Conservation (phyloP, 2,329 filamentous ascomycete species). For the Zasmidium citrigriseum region DNA sequence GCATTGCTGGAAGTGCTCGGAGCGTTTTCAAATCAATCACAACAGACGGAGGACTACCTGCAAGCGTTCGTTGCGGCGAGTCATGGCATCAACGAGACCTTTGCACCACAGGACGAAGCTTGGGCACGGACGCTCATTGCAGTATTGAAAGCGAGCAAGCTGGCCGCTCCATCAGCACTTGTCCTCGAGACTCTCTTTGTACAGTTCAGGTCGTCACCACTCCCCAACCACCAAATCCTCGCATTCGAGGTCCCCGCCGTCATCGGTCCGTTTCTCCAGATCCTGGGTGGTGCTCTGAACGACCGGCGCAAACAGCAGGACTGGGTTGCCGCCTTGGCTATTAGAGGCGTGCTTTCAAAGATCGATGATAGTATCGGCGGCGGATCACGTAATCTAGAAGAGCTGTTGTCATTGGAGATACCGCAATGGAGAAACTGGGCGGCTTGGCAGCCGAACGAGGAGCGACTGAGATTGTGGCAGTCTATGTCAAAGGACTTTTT, state of each 20-base stretch:
- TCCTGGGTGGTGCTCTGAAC: not conserved
- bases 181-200: not conserved
- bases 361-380: not conserved
- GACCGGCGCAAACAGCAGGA: not conserved
- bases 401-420: not conserved
- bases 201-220: not conserved
- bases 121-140: not conserved
- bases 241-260: not conserved
- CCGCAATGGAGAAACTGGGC: conserved; percentile 2
- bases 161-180: not conserved
- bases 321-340: not conserved
- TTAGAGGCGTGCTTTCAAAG: not conserved
- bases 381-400: not conserved
- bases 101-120: not conserved
- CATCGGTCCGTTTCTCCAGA: not conserved
- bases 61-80: conserved; percentile 5
- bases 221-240: not conserved
- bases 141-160: not conserved
- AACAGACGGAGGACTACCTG: not conserved
- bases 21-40: not conserved
- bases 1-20: not conserved
- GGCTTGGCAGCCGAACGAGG: not conserved
- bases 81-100: conserved; percentile 1
- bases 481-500: not conserved
- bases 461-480: not conserved